These are phyloP conservation scores for Haplosporangium sp. DNA, from an alignment of 371 early-diverging fungal species.

Conservation along the genomic window DNA sequence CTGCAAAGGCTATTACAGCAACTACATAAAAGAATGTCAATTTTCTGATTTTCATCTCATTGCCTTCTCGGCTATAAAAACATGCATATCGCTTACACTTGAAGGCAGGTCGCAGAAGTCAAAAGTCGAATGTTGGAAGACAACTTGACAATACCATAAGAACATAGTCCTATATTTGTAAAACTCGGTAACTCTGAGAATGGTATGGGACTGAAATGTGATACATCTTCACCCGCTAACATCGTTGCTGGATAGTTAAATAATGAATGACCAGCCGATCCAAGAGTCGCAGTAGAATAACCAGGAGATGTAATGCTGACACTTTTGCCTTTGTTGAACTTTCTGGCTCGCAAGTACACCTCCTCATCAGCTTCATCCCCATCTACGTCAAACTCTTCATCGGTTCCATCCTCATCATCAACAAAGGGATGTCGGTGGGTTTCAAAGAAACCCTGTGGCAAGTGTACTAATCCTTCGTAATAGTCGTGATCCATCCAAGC, in stretches of 20 bases:
- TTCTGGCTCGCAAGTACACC: background rate
- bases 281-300: background rate
- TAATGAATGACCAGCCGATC: background rate
- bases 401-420: background rate
- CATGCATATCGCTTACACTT: constrained; percentile 19
- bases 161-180: constrained; percentile 44
- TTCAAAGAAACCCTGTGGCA: constrained; percentile 28
- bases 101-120: constrained; percentile 33
- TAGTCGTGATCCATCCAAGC: constrained; percentile 22
- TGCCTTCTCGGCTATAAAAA: too few species aligned
- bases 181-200: constrained; percentile 45
- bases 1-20: constrained; percentile 58
- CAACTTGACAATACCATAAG: constrained; percentile 37
- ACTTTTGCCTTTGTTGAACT: constrained; percentile 3
- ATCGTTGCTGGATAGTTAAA: constrained; percentile 7
- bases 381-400: constrained; percentile 5
- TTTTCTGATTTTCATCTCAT: too few species aligned
- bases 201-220: constrained; percentile 35
- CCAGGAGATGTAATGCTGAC: background rate
- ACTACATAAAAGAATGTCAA: constrained; percentile 10
- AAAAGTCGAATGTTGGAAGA: constrained; percentile 46
- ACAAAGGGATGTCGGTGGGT: background rate
- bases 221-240: constrained; percentile 31
- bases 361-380: constrained; percentile 10
- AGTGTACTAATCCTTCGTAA: constrained; percentile 13